Evolutionary conservation across 2,329 filamentous ascomycete species (phyloP).

Genomic region (Pestalotiopsis fici): DNA sequence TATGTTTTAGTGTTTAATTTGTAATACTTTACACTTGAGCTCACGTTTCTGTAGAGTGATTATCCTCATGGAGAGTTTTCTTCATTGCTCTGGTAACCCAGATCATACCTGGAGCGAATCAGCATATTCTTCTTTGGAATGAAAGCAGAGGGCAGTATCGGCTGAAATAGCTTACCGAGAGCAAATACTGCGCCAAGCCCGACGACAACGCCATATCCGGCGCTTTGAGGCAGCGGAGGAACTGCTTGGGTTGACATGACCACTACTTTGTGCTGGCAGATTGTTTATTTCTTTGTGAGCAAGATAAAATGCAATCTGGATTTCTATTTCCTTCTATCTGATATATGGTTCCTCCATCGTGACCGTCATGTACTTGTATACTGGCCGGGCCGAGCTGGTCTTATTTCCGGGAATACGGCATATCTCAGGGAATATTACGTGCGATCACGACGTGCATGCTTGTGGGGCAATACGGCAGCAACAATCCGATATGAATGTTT

Average conservation of each 20-base stretch:
- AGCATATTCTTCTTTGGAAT: not conserved
- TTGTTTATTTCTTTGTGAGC: not conserved
- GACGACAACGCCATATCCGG: not conserved
- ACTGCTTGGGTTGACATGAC: not conserved
- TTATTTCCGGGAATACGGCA: not conserved
- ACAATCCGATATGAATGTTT: not conserved
- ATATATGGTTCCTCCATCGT: not conserved
- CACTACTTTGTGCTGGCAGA: not conserved
- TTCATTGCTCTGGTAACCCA: conserved; percentile 1
- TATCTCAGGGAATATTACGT: not conserved
- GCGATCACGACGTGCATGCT: not conserved
- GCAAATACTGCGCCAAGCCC: not conserved
- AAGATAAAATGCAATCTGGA: too few relatives aligned
- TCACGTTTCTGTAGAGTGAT: not conserved
- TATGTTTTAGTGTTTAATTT: not conserved
- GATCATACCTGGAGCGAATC: conserved; percentile 1
- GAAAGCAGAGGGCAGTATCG: not conserved
- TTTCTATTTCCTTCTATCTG: too few relatives aligned
- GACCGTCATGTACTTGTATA: not conserved
- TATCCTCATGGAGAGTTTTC: not conserved
- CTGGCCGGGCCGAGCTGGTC: too few relatives aligned
- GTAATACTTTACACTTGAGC: not conserved
- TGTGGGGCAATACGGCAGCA: not conserved
- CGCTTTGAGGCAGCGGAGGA: not conserved
- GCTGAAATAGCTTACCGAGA: not conserved